Base-by-base conservation (phyloP, 2,329 filamentous ascomycete species). In the Stenocarpella maydis region DNA sequence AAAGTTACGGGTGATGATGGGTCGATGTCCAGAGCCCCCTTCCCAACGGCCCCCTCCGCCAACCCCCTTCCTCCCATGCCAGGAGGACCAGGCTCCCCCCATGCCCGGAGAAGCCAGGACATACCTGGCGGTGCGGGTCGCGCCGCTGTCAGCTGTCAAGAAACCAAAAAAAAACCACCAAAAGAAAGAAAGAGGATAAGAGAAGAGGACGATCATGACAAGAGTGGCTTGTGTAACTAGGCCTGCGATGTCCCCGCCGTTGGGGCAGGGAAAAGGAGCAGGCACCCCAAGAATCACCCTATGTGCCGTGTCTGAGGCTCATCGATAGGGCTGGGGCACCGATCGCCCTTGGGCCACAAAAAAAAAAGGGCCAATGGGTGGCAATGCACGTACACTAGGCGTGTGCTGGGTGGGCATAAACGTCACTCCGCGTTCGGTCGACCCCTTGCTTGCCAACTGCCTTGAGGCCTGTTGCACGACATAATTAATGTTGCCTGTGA, bases 381-480 rank as follows among this genome's bases (percentile, higher is more conserved):
- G 58, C 41, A 47, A 47, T 24, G 28, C 9, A 47, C 34, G 34
- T 47, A 28, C 43, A 28, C 28, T 43, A 24, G 24, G 53, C 17
- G 14, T 26, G 14, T 26, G 26, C 55, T 21, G 19, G 17, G 41
- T 37, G 41, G n/a, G 5, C 5, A 12, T 61, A 47, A 61, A 37
- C 19, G 26, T 10, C 34, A 17, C 41, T 61, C 58, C 41, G 41
- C 26, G 41, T 24, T 61, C 41, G 41, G 58, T 61, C n/a, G 58
- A 61, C 54, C 55, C 69, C 54, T 69, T 69, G 41, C 67, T 54
- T 64, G 61, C 37, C 52, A 60, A 60, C 49, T 63, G 61, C 64
- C 54, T 52, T 65, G 47, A 65, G 52, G 24, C 6, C 34, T 55
- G 69, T 71, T 52, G 55, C 67, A 69, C 67, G 19, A 41, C 63